Evolutionary conservation across 352 stramenopile species (phyloP).

Genomic region (Globisporangium canariense): DNA sequence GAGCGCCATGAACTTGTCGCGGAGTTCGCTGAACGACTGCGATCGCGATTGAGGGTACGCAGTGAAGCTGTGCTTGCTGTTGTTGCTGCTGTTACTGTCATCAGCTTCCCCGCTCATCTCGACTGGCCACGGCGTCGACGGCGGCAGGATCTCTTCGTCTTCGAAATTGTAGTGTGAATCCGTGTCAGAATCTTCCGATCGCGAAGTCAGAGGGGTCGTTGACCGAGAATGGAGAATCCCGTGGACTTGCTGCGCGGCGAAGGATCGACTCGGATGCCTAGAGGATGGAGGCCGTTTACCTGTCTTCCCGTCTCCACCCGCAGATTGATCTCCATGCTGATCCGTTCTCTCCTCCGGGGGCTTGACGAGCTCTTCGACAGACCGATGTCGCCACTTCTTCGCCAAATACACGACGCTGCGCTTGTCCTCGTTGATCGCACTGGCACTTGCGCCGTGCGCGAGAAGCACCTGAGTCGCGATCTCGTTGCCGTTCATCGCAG

Average conservation of each 20-base stretch:
- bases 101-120: neutral
- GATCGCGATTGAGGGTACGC: constrained; percentile 1
- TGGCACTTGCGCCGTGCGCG: constrained; percentile 53
- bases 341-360: constrained; percentile 32
- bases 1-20: constrained; percentile 20
- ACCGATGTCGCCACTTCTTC: constrained; percentile 70
- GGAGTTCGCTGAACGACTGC: constrained; percentile 24
- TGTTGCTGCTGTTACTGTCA: constrained; percentile 4
- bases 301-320: neutral
- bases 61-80: neutral
- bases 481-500: constrained; percentile 75
- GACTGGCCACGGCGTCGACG: constrained; percentile 45
- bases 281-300: neutral
- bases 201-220: constrained; percentile 28
- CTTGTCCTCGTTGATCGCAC: constrained; percentile 74
- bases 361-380: constrained; percentile 52
- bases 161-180: constrained; percentile 60
- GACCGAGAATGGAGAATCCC: constrained; percentile 9
- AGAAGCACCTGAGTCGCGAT: constrained; percentile 56
- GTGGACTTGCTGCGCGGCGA: constrained; percentile 13
- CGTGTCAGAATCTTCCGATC: constrained; percentile 45
- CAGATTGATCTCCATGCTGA: neutral
- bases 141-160: constrained; percentile 51
- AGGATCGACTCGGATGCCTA: neutral
- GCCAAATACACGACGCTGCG: constrained; percentile 68